These are phyloP conservation scores for Colletotrichum ledebouriae DNA, from an alignment of 2,329 filamentous ascomycete species.

Conservation along the genomic window DNA sequence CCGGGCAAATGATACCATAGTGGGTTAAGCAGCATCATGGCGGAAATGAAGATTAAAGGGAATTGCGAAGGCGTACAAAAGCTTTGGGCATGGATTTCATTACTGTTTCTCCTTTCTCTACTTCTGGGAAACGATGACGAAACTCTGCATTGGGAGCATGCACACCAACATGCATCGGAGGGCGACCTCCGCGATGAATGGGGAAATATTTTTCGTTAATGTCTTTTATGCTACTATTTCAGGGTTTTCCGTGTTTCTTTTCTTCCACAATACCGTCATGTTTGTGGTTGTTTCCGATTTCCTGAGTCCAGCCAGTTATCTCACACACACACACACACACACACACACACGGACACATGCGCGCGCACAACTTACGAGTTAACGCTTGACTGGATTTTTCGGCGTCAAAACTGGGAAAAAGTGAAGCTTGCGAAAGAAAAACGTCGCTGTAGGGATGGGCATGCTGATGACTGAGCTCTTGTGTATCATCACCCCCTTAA, in stretches of 20 bases:
- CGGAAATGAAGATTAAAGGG: background rate
- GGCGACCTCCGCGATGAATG: constrained; percentile 1
- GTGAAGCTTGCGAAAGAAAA: constrained; percentile 5
- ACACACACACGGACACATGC: background rate
- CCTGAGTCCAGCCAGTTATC: background rate
- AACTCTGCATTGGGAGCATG: constrained; percentile 32
- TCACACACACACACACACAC: background rate
- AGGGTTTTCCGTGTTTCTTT: background rate
- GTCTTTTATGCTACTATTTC: background rate
- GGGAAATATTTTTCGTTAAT: constrained; percentile 27
- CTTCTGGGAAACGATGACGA: constrained; percentile 34
- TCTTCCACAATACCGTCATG: background rate
- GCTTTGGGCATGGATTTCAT: constrained; percentile 31
- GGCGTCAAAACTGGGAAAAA: background rate
- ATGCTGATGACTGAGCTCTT: background rate
- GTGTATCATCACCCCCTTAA: background rate
- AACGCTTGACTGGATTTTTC: constrained; percentile 27
- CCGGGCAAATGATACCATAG: constrained; percentile 39
- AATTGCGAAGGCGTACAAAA: constrained; percentile 41
- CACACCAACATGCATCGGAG: constrained; percentile 11
- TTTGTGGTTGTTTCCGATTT: background rate
- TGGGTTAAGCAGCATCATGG: constrained; percentile 33
- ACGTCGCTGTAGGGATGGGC: background rate
- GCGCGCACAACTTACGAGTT: constrained; percentile 31
- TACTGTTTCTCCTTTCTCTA: background rate